Percentiles rank a stretch among this genome's conserved stretches.
These are phyloP conservation scores for Leucosporidium creatinivorum DNA, from an alignment of 768 basidiomycete species.

Conservation along the genomic window DNA sequence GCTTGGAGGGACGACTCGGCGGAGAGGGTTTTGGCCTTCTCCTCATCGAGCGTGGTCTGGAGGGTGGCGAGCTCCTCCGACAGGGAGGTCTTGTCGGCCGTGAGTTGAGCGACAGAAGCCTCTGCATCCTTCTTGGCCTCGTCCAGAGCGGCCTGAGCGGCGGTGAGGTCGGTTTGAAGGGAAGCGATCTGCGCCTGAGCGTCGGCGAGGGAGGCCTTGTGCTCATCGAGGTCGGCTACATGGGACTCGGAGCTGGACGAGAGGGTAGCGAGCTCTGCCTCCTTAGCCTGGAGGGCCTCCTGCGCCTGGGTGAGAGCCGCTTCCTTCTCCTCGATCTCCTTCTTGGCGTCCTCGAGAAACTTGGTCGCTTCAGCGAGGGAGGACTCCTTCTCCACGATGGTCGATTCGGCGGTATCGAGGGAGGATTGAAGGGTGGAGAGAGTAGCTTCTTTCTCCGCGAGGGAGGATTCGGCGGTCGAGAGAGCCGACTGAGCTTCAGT, in stretches of 20 bases:
- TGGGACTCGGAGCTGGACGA: background rate
- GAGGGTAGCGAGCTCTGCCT: background rate
- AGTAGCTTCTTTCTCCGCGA: background rate
- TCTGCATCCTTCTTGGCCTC: too few relatives aligned
- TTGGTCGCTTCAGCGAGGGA: background rate
- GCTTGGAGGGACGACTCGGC: background rate
- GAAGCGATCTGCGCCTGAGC: too few relatives aligned
- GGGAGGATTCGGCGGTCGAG: background rate
- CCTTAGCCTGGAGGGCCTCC: background rate
- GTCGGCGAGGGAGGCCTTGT: too few relatives aligned
- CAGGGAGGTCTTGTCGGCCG: too few relatives aligned
- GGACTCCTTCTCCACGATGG: background rate
- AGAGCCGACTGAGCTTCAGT: background rate
- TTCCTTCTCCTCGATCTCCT: background rate
- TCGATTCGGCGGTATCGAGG: background rate
- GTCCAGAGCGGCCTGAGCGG: too few relatives aligned
- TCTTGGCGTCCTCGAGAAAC: background rate
- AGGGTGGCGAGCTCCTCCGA: background rate
- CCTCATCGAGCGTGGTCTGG: too few relatives aligned
- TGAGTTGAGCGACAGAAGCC: too few relatives aligned
- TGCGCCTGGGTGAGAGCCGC: background rate
- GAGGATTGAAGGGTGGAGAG: background rate
- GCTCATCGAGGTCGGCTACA: too few relatives aligned
- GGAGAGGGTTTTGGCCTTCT: too few relatives aligned
- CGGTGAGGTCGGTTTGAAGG: too few relatives aligned